phyloP scores from a whole-genome alignment of 192 early-diverging fungal genomes.

The Coemansia sp. region DNA sequence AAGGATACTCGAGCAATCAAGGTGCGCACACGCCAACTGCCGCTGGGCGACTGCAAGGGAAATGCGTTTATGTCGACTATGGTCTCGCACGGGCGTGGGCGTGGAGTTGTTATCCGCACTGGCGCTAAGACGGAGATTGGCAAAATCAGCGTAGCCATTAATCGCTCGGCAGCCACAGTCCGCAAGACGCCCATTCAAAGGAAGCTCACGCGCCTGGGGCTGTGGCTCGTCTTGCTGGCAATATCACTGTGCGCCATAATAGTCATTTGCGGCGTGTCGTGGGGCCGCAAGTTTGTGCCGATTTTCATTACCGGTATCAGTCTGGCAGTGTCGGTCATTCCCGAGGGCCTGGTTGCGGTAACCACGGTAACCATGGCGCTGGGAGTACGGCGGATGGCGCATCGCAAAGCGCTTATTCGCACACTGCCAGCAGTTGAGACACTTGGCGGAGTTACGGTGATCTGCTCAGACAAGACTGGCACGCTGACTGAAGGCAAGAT shows the following conservation, averaged over 20 bases:
- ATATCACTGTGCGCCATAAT: slow-evolving; percentile 79
- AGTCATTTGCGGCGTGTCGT: slow-evolving; percentile 78
- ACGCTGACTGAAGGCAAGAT: slow-evolving; percentile 98
- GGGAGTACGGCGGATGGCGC: slow-evolving; percentile 93
- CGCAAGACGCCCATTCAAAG: slow-evolving; percentile 68
- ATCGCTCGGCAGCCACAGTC: slow-evolving; percentile 54
- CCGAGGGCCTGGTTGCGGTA: slow-evolving; percentile 97
- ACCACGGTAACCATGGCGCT: slow-evolving; percentile 96
- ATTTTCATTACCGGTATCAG: slow-evolving; percentile 84
- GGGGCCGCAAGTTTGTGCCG: slow-evolving; percentile 62
- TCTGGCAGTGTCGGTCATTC: slow-evolving; percentile 95
- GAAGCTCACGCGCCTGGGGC: slow-evolving; percentile 77
- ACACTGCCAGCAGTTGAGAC: slow-evolving; percentile 94
- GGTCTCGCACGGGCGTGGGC: slow-evolving; percentile 85
- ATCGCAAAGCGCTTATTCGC: slow-evolving; percentile 82
- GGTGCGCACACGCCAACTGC: slow-evolving; percentile 53
- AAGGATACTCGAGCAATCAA: slow-evolving; percentile 61
- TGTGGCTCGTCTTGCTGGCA: slow-evolving; percentile 80
- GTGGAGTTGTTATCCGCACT: slow-evolving; percentile 89
- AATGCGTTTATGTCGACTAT: slow-evolving; percentile 97
- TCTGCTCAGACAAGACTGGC: slow-evolving; percentile 97
- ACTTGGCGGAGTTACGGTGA: slow-evolving; percentile 90
- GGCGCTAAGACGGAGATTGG: slow-evolving; percentile 91
- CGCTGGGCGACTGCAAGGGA: slow-evolving; percentile 90
- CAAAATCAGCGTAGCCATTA: slow-evolving; percentile 87